These are phyloP conservation scores for Theileria orientalis DNA, from an alignment of 169 alveolate species.

Conservation along the genomic window DNA sequence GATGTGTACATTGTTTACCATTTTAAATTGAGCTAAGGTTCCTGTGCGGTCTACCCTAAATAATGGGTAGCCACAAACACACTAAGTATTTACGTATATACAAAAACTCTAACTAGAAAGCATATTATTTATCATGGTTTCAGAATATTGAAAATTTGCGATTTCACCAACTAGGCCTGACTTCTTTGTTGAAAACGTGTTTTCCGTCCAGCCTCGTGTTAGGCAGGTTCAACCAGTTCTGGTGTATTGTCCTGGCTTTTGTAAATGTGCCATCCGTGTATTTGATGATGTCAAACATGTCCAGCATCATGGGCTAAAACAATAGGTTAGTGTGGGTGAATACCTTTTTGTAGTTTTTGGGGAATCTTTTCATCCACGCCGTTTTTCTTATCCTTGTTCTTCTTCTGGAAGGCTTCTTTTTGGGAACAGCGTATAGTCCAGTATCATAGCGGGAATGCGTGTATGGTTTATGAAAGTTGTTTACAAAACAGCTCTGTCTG, in stretches of 20 bases:
- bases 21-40: too few species aligned
- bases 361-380: slow-evolving; percentile 81
- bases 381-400: slow-evolving; percentile 73
- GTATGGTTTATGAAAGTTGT: not conserved
- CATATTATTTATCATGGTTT: too few species aligned
- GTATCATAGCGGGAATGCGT: not conserved
- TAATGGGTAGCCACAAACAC: too few species aligned
- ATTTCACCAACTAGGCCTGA: slow-evolving; percentile 50
- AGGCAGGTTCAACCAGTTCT: slow-evolving; percentile 76
- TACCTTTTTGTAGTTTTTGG: slow-evolving; percentile 69
- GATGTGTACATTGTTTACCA: not conserved
- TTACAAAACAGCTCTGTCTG: slow-evolving; percentile 15
- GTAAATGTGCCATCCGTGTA: slow-evolving; percentile 64
- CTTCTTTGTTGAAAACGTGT: slow-evolving; percentile 64
- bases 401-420: slow-evolving; percentile 77
- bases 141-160: not conserved
- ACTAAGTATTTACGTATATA: too few species aligned
- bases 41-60: too few species aligned
- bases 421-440: slow-evolving; percentile 72
- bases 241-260: slow-evolving; percentile 68
- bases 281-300: slow-evolving; percentile 49
- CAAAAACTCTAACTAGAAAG: too few species aligned
- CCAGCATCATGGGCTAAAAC: slow-evolving; percentile 67
- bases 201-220: slow-evolving; percentile 73
- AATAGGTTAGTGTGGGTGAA: not conserved